Base-by-base conservation (phyloP, 2,329 filamentous ascomycete species). In the Sporothrix dimorphospora region DNA sequence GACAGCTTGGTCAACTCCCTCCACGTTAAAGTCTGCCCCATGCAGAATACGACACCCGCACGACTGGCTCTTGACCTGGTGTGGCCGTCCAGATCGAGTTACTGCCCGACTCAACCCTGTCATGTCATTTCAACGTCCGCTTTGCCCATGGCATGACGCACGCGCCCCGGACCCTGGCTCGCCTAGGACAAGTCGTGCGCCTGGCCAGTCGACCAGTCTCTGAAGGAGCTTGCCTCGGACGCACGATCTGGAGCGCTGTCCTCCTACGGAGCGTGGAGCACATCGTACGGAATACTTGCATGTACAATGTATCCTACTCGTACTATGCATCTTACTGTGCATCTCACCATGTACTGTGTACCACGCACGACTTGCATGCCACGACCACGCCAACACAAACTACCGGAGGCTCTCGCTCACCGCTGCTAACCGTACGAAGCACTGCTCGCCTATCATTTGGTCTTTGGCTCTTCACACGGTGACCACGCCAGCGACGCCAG, bases 361-460 rank as follows among this genome's bases (percentile, higher is more conserved):
- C 65, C 11, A 67, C 45, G 38, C 42, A 67, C n/a, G 24, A 51
- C 27, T 21, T 40, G 45, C 65, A 68, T 40, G 34, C 66, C 47
- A 42, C 45, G 30, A 34, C 47, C 30, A 69, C 47, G n/a, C n/a
- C 66, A 42, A 21, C 49, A 55, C 45, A 49, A 51, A 38, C 65
- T 53, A 51, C 65, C 45, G 65, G 66, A 69, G 66, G 66, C 47
- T 55, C 66, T 42, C 34, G 11, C 66, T 55, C 66, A 57, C 49
- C 49, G 67, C 67, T 47, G 49, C 21, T 45, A 27, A 34, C 38
- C 51, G 55, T 38, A 14, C 14, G 61, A 49, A 38, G 70, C 70
- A 47, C 38, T 71, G 34, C 51, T 34, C 27, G 55, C 70, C 70
- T 71, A 71, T 71, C 70, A 14, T 59, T 72, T 71, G 59, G 42